These are phyloP conservation scores for Vanilla planifolia DNA, from an alignment of 106 monocot genomes.

Conservation along the genomic window DNA sequence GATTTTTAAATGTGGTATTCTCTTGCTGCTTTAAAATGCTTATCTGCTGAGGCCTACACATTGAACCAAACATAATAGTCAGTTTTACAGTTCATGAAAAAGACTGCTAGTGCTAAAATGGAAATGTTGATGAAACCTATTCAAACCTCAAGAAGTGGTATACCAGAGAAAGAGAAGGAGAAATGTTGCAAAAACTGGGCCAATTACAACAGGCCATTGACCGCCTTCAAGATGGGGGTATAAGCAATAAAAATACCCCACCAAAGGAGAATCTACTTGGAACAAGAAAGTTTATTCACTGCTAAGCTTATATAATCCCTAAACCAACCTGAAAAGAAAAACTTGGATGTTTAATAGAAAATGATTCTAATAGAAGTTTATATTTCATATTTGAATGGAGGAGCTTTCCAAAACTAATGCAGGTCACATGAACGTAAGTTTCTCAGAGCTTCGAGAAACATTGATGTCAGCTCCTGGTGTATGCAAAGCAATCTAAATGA, in stretches of 20 bases:
- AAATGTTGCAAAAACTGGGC: constrained; percentile 72
- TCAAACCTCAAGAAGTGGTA: constrained; percentile 90
- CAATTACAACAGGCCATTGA: constrained; percentile 77
- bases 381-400: too few relatives aligned
- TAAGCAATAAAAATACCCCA: constrained; percentile 96
- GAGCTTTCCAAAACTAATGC: too few relatives aligned
- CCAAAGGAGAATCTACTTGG: constrained; percentile 80
- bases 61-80: constrained; percentile 1
- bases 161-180: constrained; percentile 90
- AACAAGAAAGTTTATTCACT: background rate
- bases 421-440: too few relatives aligned
- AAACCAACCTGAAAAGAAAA: background rate
- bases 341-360: too few relatives aligned
- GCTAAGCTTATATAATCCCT: background rate
- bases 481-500: too few relatives aligned
- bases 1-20: constrained; percentile 79
- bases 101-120: background rate
- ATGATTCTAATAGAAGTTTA: too few relatives aligned
- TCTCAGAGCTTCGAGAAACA: too few relatives aligned
- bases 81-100: too few relatives aligned
- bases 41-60: constrained; percentile 76
- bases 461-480: too few relatives aligned
- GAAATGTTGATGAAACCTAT: background rate
- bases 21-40: constrained; percentile 22
- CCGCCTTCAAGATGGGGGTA: constrained; percentile 67